These are phyloP conservation scores for Melastoma malabathricum DNA, from an alignment of 345 rosid genomes.

Conservation along the genomic window DNA sequence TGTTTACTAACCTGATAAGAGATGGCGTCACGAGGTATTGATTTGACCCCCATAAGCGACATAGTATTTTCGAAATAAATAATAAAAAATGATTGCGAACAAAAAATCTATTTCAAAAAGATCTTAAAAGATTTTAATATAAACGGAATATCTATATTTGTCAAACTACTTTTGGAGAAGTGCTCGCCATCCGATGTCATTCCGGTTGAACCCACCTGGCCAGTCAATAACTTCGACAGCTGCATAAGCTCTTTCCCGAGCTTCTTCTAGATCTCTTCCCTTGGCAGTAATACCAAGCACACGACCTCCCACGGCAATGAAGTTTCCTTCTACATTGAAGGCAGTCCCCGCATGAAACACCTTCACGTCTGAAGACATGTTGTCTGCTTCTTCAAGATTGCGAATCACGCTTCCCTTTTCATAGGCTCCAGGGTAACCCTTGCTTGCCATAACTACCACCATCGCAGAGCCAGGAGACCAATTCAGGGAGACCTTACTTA, in stretches of 20 bases:
- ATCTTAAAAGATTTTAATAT: conserved; percentile 19
- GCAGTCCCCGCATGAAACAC: conserved; percentile 80
- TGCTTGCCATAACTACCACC: conserved; percentile 95
- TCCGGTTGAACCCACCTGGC: conserved; percentile 76
- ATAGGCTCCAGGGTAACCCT: conserved; percentile 80
- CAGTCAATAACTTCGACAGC: conserved; percentile 67
- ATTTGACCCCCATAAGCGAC: too few species aligned
- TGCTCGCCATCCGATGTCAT: conserved; percentile 90
- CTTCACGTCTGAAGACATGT: conserved; percentile 44
- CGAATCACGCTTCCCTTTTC: conserved; percentile 56
- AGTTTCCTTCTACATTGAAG: conserved; percentile 44
- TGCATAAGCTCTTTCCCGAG: conserved; percentile 50
- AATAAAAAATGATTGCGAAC: too few species aligned
- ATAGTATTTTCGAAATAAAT: too few species aligned
- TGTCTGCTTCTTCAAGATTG: conserved; percentile 73
- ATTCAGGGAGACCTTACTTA: conserved; percentile 42
- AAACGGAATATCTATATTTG: too few species aligned
- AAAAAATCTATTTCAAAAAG: too few species aligned
- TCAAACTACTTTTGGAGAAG: conserved; percentile 38
- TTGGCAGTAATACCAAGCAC: conserved; percentile 84
- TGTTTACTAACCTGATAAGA: conserved; percentile 19
- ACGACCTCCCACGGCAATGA: conserved; percentile 72
- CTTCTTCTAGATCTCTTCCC: conserved; percentile 71
- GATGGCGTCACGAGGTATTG: conserved; percentile 15
- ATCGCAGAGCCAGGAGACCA: conserved; percentile 88